Conservation (phyloP, 441 rosid species). For the Erodium moschatum region DNA sequence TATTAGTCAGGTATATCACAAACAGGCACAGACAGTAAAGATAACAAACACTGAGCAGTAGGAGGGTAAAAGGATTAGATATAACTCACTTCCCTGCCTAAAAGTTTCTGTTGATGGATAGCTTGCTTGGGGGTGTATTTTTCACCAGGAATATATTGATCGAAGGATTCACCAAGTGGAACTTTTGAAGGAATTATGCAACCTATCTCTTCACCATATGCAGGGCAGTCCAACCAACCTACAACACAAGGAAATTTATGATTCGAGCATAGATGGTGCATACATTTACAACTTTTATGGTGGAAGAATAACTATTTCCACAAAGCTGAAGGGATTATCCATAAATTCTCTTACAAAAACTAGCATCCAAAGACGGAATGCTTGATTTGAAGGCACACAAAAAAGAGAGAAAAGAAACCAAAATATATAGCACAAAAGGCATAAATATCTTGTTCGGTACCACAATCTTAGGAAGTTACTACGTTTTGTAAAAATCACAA, state of each 20-base stretch:
- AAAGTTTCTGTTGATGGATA: constrained; percentile 36
- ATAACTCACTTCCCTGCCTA: constrained; percentile 60
- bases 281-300: not conserved
- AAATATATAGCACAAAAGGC: not conserved
- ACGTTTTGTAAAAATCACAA: constrained; percentile 3
- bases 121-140: constrained; percentile 19
- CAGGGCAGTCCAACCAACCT: constrained; percentile 16
- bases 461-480: not conserved
- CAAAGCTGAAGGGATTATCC: not conserved
- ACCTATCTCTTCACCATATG: constrained; percentile 11
- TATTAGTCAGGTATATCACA: constrained; percentile 3
- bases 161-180: constrained; percentile 15
- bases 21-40: not conserved
- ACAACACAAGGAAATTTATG: constrained; percentile 10
- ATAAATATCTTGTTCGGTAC: not conserved
- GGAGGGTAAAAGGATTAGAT: not conserved
- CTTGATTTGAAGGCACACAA: not conserved
- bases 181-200: constrained; percentile 13
- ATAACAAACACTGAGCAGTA: not conserved
- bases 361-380: not conserved
- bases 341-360: not conserved
- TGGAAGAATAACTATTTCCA: not conserved
- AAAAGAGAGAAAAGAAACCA: not conserved
- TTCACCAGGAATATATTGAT: constrained; percentile 11
- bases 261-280: not conserved